Percentiles rank a stretch among this genome's conserved stretches.
Conservation (phyloP, 306 rosid genomes). For the Prunus armeniaca region DNA sequence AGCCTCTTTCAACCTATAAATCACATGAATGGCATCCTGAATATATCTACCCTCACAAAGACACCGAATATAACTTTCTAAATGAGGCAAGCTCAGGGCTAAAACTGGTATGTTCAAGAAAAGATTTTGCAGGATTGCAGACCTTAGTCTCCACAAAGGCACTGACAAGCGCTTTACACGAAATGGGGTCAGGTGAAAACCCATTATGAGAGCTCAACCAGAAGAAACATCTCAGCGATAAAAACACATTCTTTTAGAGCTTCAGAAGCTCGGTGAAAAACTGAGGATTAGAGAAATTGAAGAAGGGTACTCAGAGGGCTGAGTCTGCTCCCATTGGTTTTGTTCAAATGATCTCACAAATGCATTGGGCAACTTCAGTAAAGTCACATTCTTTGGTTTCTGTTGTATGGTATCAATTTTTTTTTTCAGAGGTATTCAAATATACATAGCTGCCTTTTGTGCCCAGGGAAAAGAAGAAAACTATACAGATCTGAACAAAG, state of each 20-base stretch:
- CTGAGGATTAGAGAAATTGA: slow-evolving; percentile 51
- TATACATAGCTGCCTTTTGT: too few species aligned
- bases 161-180: slow-evolving; percentile 43
- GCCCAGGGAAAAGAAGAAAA: too few species aligned
- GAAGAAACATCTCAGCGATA: slow-evolving; percentile 67
- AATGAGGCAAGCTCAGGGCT: slow-evolving; percentile 43
- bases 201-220: slow-evolving; percentile 51
- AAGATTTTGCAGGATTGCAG: slow-evolving; percentile 42
- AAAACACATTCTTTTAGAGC: slow-evolving; percentile 50
- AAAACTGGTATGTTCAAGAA: slow-evolving; percentile 46
- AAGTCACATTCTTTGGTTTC: slow-evolving; percentile 38
- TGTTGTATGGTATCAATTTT: slow-evolving; percentile 28
- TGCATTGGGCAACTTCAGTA: slow-evolving; percentile 30
- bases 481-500: too few species aligned
- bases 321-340: slow-evolving; percentile 68
- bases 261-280: slow-evolving; percentile 47
- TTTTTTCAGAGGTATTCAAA: too few species aligned
- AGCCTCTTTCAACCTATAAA: slow-evolving; percentile 35
- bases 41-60: slow-evolving; percentile 51
- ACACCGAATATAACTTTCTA: slow-evolving; percentile 50
- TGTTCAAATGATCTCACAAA: slow-evolving; percentile 51
- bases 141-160: slow-evolving; percentile 59
- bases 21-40: slow-evolving; percentile 48
- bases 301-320: slow-evolving; percentile 56
- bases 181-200: slow-evolving; percentile 46